Base-by-base conservation (phyloP, 2,329 filamentous ascomycete species). In the Pestalotiopsis sp. region DNA sequence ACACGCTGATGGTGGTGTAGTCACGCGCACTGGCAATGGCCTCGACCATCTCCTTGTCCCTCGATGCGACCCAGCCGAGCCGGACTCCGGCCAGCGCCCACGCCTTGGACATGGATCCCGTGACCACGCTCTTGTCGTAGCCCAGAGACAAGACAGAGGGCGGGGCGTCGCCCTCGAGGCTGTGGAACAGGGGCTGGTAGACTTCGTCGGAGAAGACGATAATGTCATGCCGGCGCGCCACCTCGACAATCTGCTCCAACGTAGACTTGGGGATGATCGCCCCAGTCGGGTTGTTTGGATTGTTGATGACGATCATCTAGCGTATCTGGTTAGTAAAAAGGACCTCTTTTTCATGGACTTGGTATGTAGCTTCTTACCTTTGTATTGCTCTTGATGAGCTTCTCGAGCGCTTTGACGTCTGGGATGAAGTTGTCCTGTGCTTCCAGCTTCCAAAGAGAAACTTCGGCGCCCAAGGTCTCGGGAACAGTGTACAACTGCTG, bases 31-130 rank as follows among this genome's bases (percentile, higher is more conserved):
- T 36, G 36, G n/a, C 27, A n/a, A 23, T 36, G 20, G 59, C 59
- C 38, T 31, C 23, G 14, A 62, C 38, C 11, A 62, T 62, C 9
- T n/a, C 25, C n/a, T 23, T 13, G 31, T 31, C 38, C 38, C 59
- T 9, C 6, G 59, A 23, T 4, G 59, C 59, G 4, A 62, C 38
- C 59, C 59, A 31, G 2, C 59, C 59, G 14, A 62, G n/a, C 3
- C 59, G 59, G 11, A 62, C 38, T 14, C 59, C 59, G 59, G 59
- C 59, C 12, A 62, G 3, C 2, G 23, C 38, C 23, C 27, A 62
- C 6, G 25, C 59, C 59, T 62, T 62, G 12, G 59, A 62, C 59
- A 62, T 62, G 36, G 59, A 62, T 1, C 59, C 59, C 12, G 59
- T 62, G 13, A 31, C 12, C n/a, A 62, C 25, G 4, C 13, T 62